A percentile compares a stretch with the other conserved stretches of the same genome.
Conservation (phyloP, 2,329 filamentous ascomycete species). For the Phialophora expanda region DNA sequence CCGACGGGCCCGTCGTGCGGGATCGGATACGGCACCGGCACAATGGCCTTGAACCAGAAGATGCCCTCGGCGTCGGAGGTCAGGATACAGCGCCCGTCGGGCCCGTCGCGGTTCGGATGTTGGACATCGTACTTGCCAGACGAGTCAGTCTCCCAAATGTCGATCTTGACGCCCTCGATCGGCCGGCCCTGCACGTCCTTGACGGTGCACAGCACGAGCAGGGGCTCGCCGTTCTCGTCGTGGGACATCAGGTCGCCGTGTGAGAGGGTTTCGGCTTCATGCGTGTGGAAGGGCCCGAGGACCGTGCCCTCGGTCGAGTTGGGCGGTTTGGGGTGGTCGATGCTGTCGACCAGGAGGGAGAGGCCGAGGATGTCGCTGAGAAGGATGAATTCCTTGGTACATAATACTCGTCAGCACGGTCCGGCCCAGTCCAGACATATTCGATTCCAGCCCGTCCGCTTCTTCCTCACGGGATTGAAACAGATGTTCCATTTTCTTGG, state of each 20-base stretch:
- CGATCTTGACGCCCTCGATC: slow-evolving; percentile 70
- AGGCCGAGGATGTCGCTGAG: slow-evolving; percentile 80
- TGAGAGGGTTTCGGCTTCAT: slow-evolving; percentile 65
- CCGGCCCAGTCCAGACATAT: too few relatives aligned
- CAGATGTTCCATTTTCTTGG: too few relatives aligned
- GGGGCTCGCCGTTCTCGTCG: slow-evolving; percentile 70
- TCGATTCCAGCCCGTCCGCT: neutral
- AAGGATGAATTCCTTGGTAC: slow-evolving; percentile 74
- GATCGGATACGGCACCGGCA: slow-evolving; percentile 84
- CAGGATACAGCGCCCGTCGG: slow-evolving; percentile 76
- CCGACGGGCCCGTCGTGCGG: slow-evolving; percentile 85
- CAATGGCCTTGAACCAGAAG: slow-evolving; percentile 86
- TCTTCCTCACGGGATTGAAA: neutral
- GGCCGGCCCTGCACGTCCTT: slow-evolving; percentile 68
- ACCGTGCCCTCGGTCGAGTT: slow-evolving; percentile 77
- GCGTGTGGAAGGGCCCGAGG: slow-evolving; percentile 81
- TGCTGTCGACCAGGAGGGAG: slow-evolving; percentile 78
- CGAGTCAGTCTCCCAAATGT: slow-evolving; percentile 85
- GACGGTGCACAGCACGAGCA: slow-evolving; percentile 75
- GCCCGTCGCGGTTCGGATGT: slow-evolving; percentile 65
- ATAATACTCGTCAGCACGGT: neutral
- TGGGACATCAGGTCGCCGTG: slow-evolving; percentile 69
- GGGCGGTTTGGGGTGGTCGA: slow-evolving; percentile 80
- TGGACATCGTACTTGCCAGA: slow-evolving; percentile 85
- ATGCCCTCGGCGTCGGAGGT: slow-evolving; percentile 70